Percentiles rank a stretch among this genome's conserved stretches.
phyloP scores from a whole-genome alignment of 2,329 filamentous ascomycete genomes.

The Parasarocladium wereldwijsianum region DNA sequence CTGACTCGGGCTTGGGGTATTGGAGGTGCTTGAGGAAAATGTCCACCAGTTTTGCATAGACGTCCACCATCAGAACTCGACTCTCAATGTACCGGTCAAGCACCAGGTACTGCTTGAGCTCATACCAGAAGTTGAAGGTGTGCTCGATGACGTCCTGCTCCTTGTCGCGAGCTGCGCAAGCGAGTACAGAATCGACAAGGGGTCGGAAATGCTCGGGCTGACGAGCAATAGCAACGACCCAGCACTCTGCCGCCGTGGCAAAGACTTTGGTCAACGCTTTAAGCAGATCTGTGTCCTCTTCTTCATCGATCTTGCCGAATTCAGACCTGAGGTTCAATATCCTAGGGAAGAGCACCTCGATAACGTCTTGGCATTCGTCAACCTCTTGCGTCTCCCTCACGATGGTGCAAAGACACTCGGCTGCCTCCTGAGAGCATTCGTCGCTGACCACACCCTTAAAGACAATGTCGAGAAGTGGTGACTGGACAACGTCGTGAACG shows the following conservation, averaged over 20 bases:
- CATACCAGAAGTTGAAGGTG: conserved; percentile 97
- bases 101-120: conserved; percentile 90
- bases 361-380: conserved; percentile 72
- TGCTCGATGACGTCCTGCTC: conserved; percentile 85
- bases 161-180: conserved; percentile 75
- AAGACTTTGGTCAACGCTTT: conserved; percentile 85
- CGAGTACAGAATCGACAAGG: conserved; percentile 81
- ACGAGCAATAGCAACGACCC: conserved; percentile 83
- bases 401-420: conserved; percentile 85
- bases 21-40: conserved; percentile 83
- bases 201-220: conserved; percentile 68
- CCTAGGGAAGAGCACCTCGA: conserved; percentile 69
- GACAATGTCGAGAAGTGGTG: conserved; percentile 68
- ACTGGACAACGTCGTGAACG: conserved; percentile 67
- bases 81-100: conserved; percentile 80
- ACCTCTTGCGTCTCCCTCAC: conserved; percentile 87
- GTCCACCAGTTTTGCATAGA: conserved; percentile 83
- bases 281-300: conserved; percentile 74
- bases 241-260: conserved; percentile 82
- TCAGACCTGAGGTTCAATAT: conserved; percentile 64
- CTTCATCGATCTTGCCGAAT: conserved; percentile 58
- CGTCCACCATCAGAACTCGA: conserved; percentile 58
- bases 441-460: conserved; percentile 65
- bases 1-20: conserved; percentile 63
- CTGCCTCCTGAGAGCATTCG: conserved; percentile 68